Conservation (phyloP, 208 protist genomes). For the Acanthamoeba healyi region DNA sequence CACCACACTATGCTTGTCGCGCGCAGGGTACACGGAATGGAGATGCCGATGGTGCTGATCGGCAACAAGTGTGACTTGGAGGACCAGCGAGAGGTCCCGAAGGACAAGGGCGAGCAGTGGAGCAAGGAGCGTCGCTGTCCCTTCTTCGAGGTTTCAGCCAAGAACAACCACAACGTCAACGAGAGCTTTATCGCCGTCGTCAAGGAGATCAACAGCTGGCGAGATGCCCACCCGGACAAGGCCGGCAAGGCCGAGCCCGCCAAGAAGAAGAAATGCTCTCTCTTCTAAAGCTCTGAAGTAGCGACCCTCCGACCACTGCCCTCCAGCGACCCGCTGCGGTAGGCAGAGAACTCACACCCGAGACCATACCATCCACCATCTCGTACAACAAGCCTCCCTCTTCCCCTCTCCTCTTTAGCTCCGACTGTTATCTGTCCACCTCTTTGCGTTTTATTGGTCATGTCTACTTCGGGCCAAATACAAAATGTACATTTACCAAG, state of each 20-base stretch:
- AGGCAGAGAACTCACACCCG: no score
- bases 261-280: slow-evolving; percentile 44
- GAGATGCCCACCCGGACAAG: slow-evolving; percentile 11
- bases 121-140: slow-evolving; percentile 78
- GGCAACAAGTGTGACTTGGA: slow-evolving; percentile 92
- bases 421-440: no score
- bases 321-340: no score
- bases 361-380: no score
- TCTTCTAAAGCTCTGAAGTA: neutral
- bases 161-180: slow-evolving; percentile 86
- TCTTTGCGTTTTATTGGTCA: neutral
- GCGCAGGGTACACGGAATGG: neutral
- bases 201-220: slow-evolving; percentile 41
- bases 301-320: no score
- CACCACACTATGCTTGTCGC: no score
- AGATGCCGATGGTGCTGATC: slow-evolving; percentile 83
- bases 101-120: slow-evolving; percentile 84
- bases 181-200: slow-evolving; percentile 81
- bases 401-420: no score
- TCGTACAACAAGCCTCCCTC: no score
- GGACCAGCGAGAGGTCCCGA: slow-evolving; percentile 87
- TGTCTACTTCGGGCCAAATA: neutral
- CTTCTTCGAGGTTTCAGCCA: slow-evolving; percentile 89
- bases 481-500: neutral
- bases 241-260: neutral